These are phyloP conservation scores for Ophiostoma piceae DNA, from an alignment of 2,329 filamentous ascomycete genomes.

Conservation along the genomic window DNA sequence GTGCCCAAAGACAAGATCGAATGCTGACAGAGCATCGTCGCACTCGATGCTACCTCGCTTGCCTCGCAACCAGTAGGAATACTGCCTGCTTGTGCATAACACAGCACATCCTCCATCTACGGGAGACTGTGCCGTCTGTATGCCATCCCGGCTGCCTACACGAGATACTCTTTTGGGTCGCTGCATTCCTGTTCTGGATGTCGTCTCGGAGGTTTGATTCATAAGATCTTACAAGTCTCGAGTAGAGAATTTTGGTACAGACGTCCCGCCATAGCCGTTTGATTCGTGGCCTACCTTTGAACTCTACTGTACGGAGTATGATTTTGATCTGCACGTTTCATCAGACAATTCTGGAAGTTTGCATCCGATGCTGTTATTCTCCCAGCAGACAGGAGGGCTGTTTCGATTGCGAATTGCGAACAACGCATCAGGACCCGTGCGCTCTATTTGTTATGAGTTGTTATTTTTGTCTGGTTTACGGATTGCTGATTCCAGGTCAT, in stretches of 20 bases:
- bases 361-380: not conserved
- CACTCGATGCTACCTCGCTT: constrained; percentile 1
- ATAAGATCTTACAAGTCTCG: not conserved
- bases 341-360: not conserved
- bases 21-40: not conserved
- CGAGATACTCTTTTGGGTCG: not conserved
- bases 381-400: not conserved
- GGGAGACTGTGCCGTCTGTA: not conserved
- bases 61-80: constrained; percentile 10
- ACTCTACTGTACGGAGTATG: not conserved
- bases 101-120: not conserved
- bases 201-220: not conserved
- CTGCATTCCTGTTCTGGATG: not conserved
- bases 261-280: not conserved
- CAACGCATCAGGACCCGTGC: not conserved
- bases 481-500: not conserved
- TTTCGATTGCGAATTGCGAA: not conserved
- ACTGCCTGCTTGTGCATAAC: not conserved
- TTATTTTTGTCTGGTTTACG: not conserved
- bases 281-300: no score
- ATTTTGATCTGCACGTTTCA: constrained; percentile 5
- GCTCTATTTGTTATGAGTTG: not conserved
- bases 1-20: not conserved
- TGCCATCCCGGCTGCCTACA: not conserved
- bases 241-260: not conserved